Conservation (phyloP, 2,329 filamentous ascomycete genomes). For the Volutella citrinella region DNA sequence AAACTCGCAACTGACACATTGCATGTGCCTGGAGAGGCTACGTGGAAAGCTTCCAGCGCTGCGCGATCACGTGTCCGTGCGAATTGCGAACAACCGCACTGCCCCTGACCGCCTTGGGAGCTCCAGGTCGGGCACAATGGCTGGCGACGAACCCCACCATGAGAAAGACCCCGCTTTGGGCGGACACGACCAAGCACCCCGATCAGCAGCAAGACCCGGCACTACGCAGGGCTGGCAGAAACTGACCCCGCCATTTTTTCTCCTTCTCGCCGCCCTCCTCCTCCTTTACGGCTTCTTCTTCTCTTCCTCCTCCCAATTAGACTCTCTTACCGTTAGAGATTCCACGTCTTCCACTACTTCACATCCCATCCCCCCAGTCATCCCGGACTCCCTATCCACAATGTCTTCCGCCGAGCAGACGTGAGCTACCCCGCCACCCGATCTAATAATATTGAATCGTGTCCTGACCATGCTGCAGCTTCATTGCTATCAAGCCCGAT, state of each 20-base stretch:
- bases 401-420: conserved; percentile 81
- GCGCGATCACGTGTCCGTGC: conserved; percentile 28
- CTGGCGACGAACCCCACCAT: conserved; percentile 33
- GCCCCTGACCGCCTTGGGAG: conserved; percentile 12
- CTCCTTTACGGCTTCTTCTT: conserved; percentile 35
- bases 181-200: conserved; percentile 21
- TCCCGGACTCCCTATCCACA: conserved; percentile 37
- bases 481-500: conserved; percentile 99
- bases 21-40: too few species aligned
- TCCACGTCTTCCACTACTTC: conserved; percentile 23
- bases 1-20: too few species aligned
- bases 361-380: conserved; percentile 27
- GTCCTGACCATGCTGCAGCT: conserved; percentile 56
- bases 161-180: conserved; percentile 32
- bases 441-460: conserved; percentile 14
- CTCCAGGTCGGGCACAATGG: too few species aligned
- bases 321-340: conserved; percentile 27
- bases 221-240: conserved; percentile 34
- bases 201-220: conserved; percentile 20
- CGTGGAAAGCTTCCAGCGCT: too few species aligned
- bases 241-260: conserved; percentile 43
- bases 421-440: conserved; percentile 58
- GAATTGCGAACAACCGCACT: conserved; percentile 16
- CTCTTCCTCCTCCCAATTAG: conserved; percentile 25
- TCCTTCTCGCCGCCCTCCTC: conserved; percentile 36